A percentile compares a stretch with the other conserved stretches of the same genome.
Conservation (phyloP, 1,284 basidiomycete species). For the Tilletia caries region DNA sequence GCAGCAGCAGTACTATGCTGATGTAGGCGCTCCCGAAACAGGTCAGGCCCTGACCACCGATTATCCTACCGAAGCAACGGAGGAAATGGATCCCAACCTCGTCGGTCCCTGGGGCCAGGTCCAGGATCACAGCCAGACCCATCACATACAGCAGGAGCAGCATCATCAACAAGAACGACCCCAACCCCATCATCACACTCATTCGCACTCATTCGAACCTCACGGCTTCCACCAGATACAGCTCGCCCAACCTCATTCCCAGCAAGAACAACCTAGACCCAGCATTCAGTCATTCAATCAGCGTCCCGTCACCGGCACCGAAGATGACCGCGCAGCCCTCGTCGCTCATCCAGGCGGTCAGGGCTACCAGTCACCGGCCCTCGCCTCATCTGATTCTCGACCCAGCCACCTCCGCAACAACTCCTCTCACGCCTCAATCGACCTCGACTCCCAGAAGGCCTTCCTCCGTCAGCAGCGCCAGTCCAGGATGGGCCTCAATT, state of each 20-base stretch:
- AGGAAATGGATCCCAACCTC: constrained; percentile 5
- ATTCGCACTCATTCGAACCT: background rate
- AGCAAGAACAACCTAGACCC: background rate
- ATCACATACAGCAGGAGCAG: background rate
- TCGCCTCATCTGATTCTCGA: no score
- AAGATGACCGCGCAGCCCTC: background rate
- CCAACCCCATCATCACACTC: background rate
- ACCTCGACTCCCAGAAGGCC: constrained; percentile 3
- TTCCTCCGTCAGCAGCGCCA: background rate
- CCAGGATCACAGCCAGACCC: no score
- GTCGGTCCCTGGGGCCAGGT: constrained; percentile 7
- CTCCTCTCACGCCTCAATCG: no score
- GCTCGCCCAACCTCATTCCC: background rate
- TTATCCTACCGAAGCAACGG: background rate
- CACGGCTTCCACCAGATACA: constrained; percentile 7
- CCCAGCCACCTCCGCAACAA: no score
- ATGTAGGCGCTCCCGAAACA: no score
- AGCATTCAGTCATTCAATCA: background rate
- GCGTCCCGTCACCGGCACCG: background rate
- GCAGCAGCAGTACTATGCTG: background rate
- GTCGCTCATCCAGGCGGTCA: background rate
- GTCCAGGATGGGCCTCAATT: constrained; percentile 1
- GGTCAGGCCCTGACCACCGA: constrained; percentile 4
- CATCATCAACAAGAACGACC: background rate
- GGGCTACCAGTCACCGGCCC: no score